Evolutionary conservation across 805 yeast genomes (phyloP).

Genomic region (Priceomyces melissophilus): DNA sequence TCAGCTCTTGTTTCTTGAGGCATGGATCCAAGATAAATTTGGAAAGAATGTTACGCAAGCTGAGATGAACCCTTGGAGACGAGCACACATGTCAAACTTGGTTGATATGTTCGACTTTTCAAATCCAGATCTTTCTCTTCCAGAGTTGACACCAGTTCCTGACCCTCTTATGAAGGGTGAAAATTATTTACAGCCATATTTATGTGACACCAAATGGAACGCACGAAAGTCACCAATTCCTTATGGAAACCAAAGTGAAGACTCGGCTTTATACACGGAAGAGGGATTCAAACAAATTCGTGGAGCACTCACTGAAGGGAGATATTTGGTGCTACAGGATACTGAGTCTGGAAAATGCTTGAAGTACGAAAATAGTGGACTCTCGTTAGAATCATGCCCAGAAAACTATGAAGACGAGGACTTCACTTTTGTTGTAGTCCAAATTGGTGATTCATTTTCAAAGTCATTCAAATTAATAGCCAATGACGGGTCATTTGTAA

Average conservation of each 20-base stretch:
- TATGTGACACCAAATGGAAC: constrained; percentile 1
- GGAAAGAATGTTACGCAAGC: background rate
- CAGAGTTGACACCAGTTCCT: background rate
- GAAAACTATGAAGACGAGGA: background rate
- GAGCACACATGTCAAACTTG: constrained; percentile 3
- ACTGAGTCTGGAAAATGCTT: constrained; percentile 1
- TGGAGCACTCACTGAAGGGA: constrained; percentile 4
- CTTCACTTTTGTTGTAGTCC: constrained; percentile 1
- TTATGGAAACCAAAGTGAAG: constrained; percentile 2
- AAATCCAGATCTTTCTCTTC: constrained; percentile 3
- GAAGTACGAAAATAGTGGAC: background rate
- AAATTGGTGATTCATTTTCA: constrained; percentile 2
- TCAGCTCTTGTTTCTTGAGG: constrained; percentile 4
- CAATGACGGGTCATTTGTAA: background rate
- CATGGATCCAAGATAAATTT: constrained; percentile 1
- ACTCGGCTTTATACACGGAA: constrained; percentile 2
- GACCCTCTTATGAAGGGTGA: background rate
- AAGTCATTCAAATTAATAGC: constrained; percentile 1
- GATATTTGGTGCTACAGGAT: constrained; percentile 1
- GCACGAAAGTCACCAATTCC: constrained; percentile 3
- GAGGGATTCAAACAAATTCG: constrained; percentile 4
- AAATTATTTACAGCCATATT: background rate
- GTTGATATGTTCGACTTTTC: constrained; percentile 5
- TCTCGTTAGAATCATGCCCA: background rate
- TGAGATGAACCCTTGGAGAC: constrained; percentile 4